Conservation (phyloP, 495 filamentous ascomycete species). For the Halenospora varia region DNA sequence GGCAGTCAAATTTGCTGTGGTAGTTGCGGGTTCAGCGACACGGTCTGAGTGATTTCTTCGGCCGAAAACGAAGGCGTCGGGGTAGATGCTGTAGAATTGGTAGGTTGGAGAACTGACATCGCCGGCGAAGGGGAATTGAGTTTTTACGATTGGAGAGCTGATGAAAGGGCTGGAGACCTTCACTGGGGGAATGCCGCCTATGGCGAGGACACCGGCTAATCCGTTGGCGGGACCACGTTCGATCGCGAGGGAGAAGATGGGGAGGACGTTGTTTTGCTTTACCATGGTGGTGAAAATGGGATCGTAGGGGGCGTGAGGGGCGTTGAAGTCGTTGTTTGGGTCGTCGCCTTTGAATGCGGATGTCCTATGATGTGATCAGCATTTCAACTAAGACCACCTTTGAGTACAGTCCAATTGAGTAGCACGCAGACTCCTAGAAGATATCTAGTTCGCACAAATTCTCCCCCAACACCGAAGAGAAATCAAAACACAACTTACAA, state of each 20-base stretch:
- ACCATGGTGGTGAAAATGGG: conserved; percentile 57
- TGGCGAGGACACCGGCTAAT: conserved; percentile 39
- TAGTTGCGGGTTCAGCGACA: conserved; percentile 37
- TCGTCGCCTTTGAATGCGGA: conserved; percentile 22
- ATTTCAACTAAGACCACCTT: background rate
- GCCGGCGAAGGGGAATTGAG: conserved; percentile 31
- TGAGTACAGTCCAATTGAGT: no score
- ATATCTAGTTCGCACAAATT: no score
- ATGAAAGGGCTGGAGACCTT: conserved; percentile 26
- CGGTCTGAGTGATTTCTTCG: conserved; percentile 16
- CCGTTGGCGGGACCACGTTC: conserved; percentile 5
- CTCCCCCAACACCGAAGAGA: no score
- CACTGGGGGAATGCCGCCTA: conserved; percentile 45
- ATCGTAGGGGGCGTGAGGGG: conserved; percentile 37
- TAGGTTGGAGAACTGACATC: background rate
- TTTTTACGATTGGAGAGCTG: conserved; percentile 33
- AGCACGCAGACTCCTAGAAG: no score
- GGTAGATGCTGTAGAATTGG: conserved; percentile 13
- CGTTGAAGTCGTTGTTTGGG: conserved; percentile 16
- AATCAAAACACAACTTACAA: no score
- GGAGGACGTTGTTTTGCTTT: conserved; percentile 43
- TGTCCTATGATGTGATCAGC: conserved; percentile 6
- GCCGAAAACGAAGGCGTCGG: conserved; percentile 15
- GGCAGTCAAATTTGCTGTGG: conserved; percentile 24
- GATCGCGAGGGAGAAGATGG: conserved; percentile 54